These are phyloP conservation scores for Epichloe sp. DNA, from an alignment of 2,329 filamentous ascomycete genomes.

Conservation along the genomic window DNA sequence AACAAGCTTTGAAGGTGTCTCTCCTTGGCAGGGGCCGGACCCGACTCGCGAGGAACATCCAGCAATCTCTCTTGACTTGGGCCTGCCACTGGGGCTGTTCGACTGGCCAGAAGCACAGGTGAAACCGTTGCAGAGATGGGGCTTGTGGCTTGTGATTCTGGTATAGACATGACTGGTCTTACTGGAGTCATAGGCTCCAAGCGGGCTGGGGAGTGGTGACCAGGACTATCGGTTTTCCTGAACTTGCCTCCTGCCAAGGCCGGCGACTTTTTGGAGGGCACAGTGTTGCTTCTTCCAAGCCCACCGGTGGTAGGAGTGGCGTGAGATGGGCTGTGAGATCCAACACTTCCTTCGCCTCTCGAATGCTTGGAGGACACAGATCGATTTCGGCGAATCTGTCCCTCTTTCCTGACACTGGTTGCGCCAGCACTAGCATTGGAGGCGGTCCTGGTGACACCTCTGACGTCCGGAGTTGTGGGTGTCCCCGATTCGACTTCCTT, in stretches of 20 bases:
- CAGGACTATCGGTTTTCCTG: conserved; percentile 25
- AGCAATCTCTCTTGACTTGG: conserved; percentile 37
- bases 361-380: conserved; percentile 88
- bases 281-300: conserved; percentile 65
- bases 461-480: conserved; percentile 32
- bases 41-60: conserved; percentile 25
- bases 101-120: conserved; percentile 15
- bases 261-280: conserved; percentile 82
- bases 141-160: conserved; percentile 9
- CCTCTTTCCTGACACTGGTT: conserved; percentile 73
- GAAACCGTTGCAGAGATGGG: conserved; percentile 17
- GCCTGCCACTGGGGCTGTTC: conserved; percentile 19
- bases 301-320: conserved; percentile 42
- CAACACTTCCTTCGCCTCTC: conserved; percentile 57
- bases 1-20: conserved; percentile 58
- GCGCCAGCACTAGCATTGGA: conserved; percentile 84
- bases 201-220: conserved; percentile 19
- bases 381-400: conserved; percentile 70
- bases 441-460: conserved; percentile 47
- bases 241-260: conserved; percentile 56
- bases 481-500: conserved; percentile 58
- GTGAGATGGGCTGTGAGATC: conserved; percentile 50
- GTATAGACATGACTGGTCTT: conserved; percentile 13
- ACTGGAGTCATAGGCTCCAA: conserved; percentile 26
- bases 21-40: conserved; percentile 52